These are phyloP conservation scores for Apium graveolens DNA, from an alignment of 129 eudicot genomes.

Conservation along the genomic window DNA sequence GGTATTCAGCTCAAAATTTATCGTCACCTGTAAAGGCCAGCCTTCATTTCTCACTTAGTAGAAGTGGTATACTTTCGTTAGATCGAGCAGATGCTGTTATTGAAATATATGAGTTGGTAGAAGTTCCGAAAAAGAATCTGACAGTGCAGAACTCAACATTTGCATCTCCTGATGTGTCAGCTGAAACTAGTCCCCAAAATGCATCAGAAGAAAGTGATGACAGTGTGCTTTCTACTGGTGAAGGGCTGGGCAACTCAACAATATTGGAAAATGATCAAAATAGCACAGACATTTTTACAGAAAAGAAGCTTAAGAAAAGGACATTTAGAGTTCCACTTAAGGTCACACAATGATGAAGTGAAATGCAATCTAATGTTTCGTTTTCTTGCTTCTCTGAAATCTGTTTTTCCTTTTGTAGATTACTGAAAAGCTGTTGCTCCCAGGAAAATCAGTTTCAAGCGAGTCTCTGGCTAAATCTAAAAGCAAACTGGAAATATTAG, in stretches of 20 bases:
- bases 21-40: conserved; percentile 90
- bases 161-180: conserved; percentile 46
- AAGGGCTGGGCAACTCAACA: conserved; percentile 10
- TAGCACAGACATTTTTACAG: conserved; percentile 45
- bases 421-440: conserved; percentile 60
- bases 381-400: conserved; percentile 8
- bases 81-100: conserved; percentile 96
- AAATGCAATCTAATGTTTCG: not conserved
- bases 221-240: conserved; percentile 31
- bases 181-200: conserved; percentile 37
- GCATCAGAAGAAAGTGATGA: conserved; percentile 42
- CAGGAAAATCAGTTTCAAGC: conserved; percentile 54
- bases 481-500: conserved; percentile 56
- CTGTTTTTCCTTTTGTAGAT: conserved; percentile 30
- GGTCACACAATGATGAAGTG: conserved; percentile 26
- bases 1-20: conserved; percentile 80
- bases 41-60: conserved; percentile 85
- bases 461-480: conserved; percentile 61
- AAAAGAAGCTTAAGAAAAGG: conserved; percentile 89
- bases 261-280: conserved; percentile 25
- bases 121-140: conserved; percentile 78
- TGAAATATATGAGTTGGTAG: conserved; percentile 96
- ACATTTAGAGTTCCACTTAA: conserved; percentile 85
- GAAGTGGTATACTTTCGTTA: conserved; percentile 81
- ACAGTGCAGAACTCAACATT: conserved; percentile 66